Percentiles rank a stretch among this genome's conserved stretches.
Evolutionary conservation across 2,329 filamentous ascomycete species (phyloP).

Genomic region (Cladosporium velox): DNA sequence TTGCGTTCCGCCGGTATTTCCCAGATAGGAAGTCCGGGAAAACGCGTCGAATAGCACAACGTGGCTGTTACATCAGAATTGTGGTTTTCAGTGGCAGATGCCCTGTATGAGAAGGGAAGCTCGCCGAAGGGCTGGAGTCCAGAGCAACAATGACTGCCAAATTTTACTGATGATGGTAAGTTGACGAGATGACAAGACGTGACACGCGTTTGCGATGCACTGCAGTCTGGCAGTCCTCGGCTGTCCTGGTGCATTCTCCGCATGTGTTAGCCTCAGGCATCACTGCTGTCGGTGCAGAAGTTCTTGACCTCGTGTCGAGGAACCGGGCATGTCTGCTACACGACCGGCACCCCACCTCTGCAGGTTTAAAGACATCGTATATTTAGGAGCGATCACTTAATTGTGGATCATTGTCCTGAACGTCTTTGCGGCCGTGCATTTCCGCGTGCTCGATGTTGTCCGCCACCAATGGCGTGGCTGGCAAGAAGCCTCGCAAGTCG

Average conservation of each 20-base stretch:
- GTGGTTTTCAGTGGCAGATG: neutral
- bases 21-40: slow-evolving; percentile 13
- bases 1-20: slow-evolving; percentile 9
- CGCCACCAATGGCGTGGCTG: slow-evolving; percentile 10
- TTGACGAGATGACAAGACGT: neutral
- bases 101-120: neutral
- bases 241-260: neutral
- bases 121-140: no score
- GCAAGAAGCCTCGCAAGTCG: slow-evolving; percentile 32
- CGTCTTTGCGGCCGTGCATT: neutral
- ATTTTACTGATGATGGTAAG: neutral
- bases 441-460: slow-evolving; percentile 3
- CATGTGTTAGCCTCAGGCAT: neutral
- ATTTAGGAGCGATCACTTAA: neutral
- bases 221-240: neutral
- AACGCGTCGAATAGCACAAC: neutral
- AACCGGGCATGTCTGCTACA: neutral
- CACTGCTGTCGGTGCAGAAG: neutral
- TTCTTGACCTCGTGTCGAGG: slow-evolving; percentile 14
- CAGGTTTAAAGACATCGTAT: neutral
- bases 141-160: neutral
- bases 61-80: slow-evolving; percentile 12
- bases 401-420: neutral
- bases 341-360: neutral
- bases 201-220: neutral